Evolutionary conservation across 495 filamentous ascomycete genomes (phyloP), one percentile per base, ranked within the genome.

Genomic region (Parathielavia appendiculata): DNA sequence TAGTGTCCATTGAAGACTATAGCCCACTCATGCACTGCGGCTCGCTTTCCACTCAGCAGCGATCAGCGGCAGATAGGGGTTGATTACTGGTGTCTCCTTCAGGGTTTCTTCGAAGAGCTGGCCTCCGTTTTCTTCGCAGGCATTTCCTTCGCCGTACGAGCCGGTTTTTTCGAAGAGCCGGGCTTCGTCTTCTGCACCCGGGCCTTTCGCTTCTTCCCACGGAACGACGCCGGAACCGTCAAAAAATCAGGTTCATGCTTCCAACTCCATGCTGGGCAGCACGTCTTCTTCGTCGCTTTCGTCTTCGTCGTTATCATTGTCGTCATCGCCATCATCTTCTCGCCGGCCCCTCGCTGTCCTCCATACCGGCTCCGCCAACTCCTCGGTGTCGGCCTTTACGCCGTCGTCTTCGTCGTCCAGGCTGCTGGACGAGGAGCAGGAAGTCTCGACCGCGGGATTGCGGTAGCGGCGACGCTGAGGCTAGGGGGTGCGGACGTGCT

Each of bases 71-170:
- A 48, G 19, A 19, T 26, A 40, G 1, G 54, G 54, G 32, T 56
- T 56, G 11, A 39, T 11, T 1, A 56, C 34, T 6, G 53, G 53
- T 14, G 41, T 47, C 53, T 45, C 41, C 41, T 46, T 44, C 5
- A 12, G 4, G 4, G 20, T n/a, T 8, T 41, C 32, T 56, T 38
- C 7, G 5, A 11, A 8, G 43, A 11, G 5, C 17, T 32, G 45
- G 7, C 12, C 13, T 16, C 32, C 22, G 1, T 45, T 12, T 16
- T 43, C 40, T 43, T 17, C 40, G 13, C 36, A 5, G 36, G 36
- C 36, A 11, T 39, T 11, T 39, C 36, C 5, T 39, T 16, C 6
- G 6, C 2, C 6, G 26, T 30, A 3, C 6, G 26, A 39, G 6
- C 36, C 36, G 36, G 4, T 4, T 16, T 39, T 11, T 39, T 2